Base-by-base conservation (phyloP, 495 filamentous ascomycete genomes). In the Jackrogersella minutella region DNA sequence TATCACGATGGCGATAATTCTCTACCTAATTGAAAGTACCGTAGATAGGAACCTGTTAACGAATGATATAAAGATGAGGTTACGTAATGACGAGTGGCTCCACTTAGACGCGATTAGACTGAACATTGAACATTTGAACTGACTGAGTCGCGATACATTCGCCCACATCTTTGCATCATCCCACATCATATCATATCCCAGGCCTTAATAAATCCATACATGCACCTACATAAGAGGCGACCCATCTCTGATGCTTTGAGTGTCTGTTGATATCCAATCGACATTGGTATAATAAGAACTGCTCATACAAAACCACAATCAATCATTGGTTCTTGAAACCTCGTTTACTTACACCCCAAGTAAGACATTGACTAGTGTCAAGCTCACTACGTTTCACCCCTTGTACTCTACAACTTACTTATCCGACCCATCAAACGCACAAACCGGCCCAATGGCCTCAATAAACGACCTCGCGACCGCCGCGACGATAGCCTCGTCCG, bases 381-480 rank as follows among this genome's bases (percentile, higher is more conserved):
- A 16, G n/a, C 2, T 11, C 2, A 46, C 0, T 44, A 7, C 43
- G 3, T 5, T 46, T 30, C 26, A n/a, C 46, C n/a, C 9, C 46
- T 5, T 3, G 19, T 44, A 49, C 24, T 24, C 34, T 24, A 10
- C 2, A 0, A 11, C 19, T 13, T 3, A 24, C 41, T 22, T 21
- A 10, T 16, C 14, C 9, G 8, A 19, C 8, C 43, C 19, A 31
- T 24, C 41, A 24, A 40, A 14, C 14, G 9, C 21, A 31, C 22
- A 8, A 41, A 24, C 2, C 4, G 17, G 19, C 26, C 10, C 49
- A 54, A 80, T 79, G 75, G 74, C 79, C 3, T 81, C 79, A 4
- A 79, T 78, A 40, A 79, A 79, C 55, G 79, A 81, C 61, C 77
- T 81, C 7, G 79, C 77, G 13, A 74, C 77, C 5, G 79, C 76